Percentiles rank a stretch among this genome's conserved stretches.
phyloP scores from a whole-genome alignment of 768 basidiomycete genomes.

The Pleurotus ostreatus region DNA sequence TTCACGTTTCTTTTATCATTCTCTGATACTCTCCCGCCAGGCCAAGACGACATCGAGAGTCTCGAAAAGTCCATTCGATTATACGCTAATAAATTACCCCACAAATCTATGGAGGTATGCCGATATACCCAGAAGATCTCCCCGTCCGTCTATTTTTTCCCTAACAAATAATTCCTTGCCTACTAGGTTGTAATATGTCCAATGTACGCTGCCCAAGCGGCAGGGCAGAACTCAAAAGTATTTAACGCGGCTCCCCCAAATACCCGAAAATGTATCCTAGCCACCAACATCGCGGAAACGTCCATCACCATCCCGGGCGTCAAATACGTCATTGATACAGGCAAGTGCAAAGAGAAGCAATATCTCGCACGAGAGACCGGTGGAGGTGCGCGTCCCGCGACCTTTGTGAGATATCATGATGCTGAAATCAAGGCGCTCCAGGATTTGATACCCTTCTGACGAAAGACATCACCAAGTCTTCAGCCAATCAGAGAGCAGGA shows the following conservation, averaged over 20 bases:
- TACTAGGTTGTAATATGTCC: constrained; percentile 67
- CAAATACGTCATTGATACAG: constrained; percentile 93
- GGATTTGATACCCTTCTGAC: constrained; percentile 87
- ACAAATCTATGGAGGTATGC: constrained; percentile 46
- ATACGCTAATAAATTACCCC: constrained; percentile 67
- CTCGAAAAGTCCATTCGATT: constrained; percentile 71
- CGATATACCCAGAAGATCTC: neutral
- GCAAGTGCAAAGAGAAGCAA: constrained; percentile 93
- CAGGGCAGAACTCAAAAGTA: constrained; percentile 71
- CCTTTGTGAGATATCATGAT: too few relatives aligned
- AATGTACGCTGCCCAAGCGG: constrained; percentile 85
- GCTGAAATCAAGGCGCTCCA: constrained; percentile 18
- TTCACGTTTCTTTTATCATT: too few relatives aligned
- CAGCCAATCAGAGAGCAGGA: constrained; percentile 91
- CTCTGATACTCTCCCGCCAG: constrained; percentile 28
- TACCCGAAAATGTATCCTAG: constrained; percentile 86
- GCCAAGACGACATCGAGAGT: constrained; percentile 95
- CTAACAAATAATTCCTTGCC: constrained; percentile 9
- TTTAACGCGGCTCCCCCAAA: constrained; percentile 64
- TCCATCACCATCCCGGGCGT: constrained; percentile 97
- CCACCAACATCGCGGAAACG: constrained; percentile 98
- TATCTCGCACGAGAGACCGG: constrained; percentile 69
- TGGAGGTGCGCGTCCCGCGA: constrained; percentile 42
- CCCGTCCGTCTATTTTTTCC: neutral
- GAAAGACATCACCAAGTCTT: constrained; percentile 82